phyloP scores from a whole-genome alignment of 2,329 filamentous ascomycete genomes.

The Venturia asperata region DNA sequence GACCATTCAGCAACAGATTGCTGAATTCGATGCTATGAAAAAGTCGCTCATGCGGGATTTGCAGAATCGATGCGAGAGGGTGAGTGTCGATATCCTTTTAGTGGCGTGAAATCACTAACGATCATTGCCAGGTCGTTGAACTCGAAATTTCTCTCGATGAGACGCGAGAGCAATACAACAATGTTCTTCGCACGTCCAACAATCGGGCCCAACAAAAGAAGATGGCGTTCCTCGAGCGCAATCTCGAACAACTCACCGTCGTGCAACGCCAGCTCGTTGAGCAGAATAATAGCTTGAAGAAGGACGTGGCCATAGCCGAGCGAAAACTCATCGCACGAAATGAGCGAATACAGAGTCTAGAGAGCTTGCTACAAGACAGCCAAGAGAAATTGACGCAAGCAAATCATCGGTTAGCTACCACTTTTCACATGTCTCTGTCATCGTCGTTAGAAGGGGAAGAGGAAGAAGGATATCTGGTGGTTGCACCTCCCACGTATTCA shows the following conservation, averaged over 20 bases:
- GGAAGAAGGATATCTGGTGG: not conserved
- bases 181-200: slow-evolving; percentile 91
- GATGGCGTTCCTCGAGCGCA: slow-evolving; percentile 98
- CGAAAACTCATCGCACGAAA: slow-evolving; percentile 94
- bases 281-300: slow-evolving; percentile 95
- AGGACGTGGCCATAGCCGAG: slow-evolving; percentile 97
- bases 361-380: slow-evolving; percentile 87
- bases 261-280: slow-evolving; percentile 97
- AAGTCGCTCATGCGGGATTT: slow-evolving; percentile 98
- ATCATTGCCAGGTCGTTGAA: slow-evolving; percentile 60
- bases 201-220: slow-evolving; percentile 99
- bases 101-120: slow-evolving; percentile 18
- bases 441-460: not conserved
- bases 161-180: slow-evolving; percentile 98
- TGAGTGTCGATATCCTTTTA: slow-evolving; percentile 26
- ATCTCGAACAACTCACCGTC: slow-evolving; percentile 93
- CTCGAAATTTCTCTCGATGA: slow-evolving; percentile 96
- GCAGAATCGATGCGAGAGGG: slow-evolving; percentile 95
- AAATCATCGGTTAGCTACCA: slow-evolving; percentile 77
- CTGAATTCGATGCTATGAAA: slow-evolving; percentile 99
- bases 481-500: not conserved
- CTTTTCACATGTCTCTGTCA: slow-evolving; percentile 19
- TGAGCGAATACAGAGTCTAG: slow-evolving; percentile 90
- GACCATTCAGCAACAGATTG: slow-evolving; percentile 94
- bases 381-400: slow-evolving; percentile 97